Percentiles rank a stretch among this genome's conserved stretches.
Conservation (phyloP, 345 rosid genomes). For the Lumnitzera littorea region DNA sequence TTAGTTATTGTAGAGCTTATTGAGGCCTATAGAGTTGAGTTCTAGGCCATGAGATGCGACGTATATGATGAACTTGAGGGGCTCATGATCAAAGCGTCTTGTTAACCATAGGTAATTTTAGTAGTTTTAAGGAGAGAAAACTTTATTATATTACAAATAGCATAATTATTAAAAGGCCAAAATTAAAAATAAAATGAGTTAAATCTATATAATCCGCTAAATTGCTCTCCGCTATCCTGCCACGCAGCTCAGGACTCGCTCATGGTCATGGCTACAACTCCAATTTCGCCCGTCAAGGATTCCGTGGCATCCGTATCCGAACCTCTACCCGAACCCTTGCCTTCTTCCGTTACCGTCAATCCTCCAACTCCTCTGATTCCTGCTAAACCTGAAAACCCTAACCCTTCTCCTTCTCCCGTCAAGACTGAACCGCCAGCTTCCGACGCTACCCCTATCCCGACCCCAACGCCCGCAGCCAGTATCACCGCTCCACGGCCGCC, state of each 20-base stretch:
- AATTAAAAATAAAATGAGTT: no score
- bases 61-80: no score
- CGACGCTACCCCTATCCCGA: slow-evolving; percentile 5
- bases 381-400: slow-evolving; percentile 8
- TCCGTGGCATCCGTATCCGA: not conserved
- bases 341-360: slow-evolving; percentile 7
- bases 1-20: no score
- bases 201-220: no score
- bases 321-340: slow-evolving; percentile 28
- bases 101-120: no score
- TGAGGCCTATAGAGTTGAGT: no score
- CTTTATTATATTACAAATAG: no score
- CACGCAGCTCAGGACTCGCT: not conserved
- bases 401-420: slow-evolving; percentile 11
- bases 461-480: slow-evolving; percentile 1
- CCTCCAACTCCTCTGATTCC: slow-evolving; percentile 14
- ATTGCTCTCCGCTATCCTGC: not conserved
- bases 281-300: not conserved
- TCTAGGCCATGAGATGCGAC: no score
- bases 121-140: no score
- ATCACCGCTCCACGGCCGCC: slow-evolving; percentile 14
- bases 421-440: slow-evolving; percentile 15
- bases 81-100: no score
- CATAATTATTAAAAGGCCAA: no score
- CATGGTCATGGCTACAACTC: not conserved